phyloP scores from a whole-genome alignment of 106 monocot species.

The Acanthochlamys bracteata region DNA sequence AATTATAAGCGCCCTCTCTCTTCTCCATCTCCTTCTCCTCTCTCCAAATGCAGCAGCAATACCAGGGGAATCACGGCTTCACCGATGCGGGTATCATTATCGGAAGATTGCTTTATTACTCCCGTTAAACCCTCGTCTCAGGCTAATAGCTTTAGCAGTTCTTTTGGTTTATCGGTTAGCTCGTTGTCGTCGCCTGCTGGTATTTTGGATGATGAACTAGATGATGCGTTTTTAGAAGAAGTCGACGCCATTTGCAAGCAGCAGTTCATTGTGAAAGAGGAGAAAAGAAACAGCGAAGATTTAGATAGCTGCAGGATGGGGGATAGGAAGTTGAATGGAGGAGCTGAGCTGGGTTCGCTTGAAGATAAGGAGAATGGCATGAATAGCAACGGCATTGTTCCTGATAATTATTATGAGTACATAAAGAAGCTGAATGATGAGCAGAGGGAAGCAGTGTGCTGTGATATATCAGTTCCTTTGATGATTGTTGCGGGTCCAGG shows the following conservation, averaged over 20 bases:
- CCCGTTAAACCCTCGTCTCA: background rate
- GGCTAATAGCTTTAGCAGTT: too few relatives aligned
- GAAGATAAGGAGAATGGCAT: slow-evolving; percentile 4
- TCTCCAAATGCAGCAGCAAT: too few relatives aligned
- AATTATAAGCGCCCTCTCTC: slow-evolving; percentile 33
- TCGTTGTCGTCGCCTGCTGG: slow-evolving; percentile 1
- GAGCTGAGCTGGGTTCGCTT: background rate
- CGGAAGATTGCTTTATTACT: too few relatives aligned
- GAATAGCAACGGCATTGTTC: slow-evolving; percentile 10
- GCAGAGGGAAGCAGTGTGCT: slow-evolving; percentile 77
- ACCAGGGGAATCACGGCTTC: too few relatives aligned
- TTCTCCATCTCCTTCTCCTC: background rate
- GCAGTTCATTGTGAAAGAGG: slow-evolving; percentile 22
- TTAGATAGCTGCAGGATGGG: too few relatives aligned
- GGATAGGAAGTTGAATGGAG: background rate
- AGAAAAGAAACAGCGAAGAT: slow-evolving; percentile 17
- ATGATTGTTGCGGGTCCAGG: slow-evolving; percentile 91
- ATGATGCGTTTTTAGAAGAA: slow-evolving; percentile 43
- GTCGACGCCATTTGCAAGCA: slow-evolving; percentile 50
- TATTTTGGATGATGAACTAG: slow-evolving; percentile 44
- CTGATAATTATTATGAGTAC: slow-evolving; percentile 54
- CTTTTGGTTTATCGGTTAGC: too few relatives aligned
- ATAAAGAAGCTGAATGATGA: slow-evolving; percentile 58
- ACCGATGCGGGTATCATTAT: too few relatives aligned
- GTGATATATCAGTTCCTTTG: slow-evolving; percentile 55